Evolutionary conservation across 192 early-diverging fungal genomes (phyloP), one percentile per base, ranked within the genome.

Genomic region (Chytriomyces sp.): DNA sequence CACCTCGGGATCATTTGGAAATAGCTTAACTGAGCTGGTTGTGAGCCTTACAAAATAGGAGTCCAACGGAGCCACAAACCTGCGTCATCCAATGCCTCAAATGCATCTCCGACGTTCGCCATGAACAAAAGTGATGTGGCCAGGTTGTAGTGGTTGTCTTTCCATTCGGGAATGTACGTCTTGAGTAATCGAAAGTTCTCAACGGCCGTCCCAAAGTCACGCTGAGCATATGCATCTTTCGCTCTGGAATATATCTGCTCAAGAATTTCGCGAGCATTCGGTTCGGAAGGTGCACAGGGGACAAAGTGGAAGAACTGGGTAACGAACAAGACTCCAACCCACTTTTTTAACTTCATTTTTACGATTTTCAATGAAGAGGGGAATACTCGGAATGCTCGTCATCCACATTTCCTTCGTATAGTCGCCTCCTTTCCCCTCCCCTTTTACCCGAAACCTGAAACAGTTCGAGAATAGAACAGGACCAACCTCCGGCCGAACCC

Each of bases 91-190:
- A 70, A 28, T 2, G 59, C 39, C 26, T 44, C 30, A 55, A 70
- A 70, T 1, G 56, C 54, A 17, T 59, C 17, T 14, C 36, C 68
- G 44, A 70, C 59, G 1, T 57, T 39, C 26, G 39, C 52, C 4
- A 8, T 26, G 36, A 59, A 70, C 34, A 70, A 3, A 5, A 59
- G 22, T 26, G 55, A 34, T 4, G 30, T 57, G 12, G 68, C 68
- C 49, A 30, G 30, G 56, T 70, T 52, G 39, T 28, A 70, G 57
- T 70, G 59, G 30, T 55, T 57, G 26, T 70, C 68, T 5, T 52
- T 39, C 68, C 68, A 70, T 17, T 57, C 56, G 26, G 68, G 68
- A 36, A 70, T 33, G 37, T n/a, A 19, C 17, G 17, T 62, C 38
- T 62, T 62, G 60, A 62, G 60, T 17, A 33, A 17, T 38, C 26